Conservation (phyloP, 23 red algal species). For the Gracilaria gracilis region DNA sequence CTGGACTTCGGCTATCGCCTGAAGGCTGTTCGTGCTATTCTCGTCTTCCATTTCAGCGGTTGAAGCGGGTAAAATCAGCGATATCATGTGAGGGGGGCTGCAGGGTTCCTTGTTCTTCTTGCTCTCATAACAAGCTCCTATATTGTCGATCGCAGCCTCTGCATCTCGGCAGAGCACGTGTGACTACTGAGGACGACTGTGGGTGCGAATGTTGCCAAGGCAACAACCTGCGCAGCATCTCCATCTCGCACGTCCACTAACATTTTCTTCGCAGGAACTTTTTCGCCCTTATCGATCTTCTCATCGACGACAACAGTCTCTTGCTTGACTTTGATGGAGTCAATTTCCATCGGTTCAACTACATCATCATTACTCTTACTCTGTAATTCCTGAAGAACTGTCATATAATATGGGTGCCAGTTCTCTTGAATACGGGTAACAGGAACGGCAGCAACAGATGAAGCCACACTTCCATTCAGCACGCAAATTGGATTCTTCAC, state of each 20-base stretch:
- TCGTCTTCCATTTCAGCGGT: slow-evolving; percentile 49
- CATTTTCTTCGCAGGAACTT: slow-evolving; percentile 46
- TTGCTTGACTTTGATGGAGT: neutral
- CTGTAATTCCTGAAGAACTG: slow-evolving; percentile 40
- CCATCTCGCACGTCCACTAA: slow-evolving; percentile 67
- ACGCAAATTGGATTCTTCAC: slow-evolving; percentile 42
- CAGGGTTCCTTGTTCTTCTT: slow-evolving; percentile 45
- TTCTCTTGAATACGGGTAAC: neutral
- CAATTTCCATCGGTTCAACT: slow-evolving; percentile 13
- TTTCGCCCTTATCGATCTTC: neutral
- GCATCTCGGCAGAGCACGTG: slow-evolving; percentile 64
- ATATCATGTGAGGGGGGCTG: slow-evolving; percentile 57
- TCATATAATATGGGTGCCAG: slow-evolving; percentile 63
- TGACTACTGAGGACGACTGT: slow-evolving; percentile 32
- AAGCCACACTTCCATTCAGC: slow-evolving; percentile 45
- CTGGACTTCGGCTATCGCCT: slow-evolving; percentile 56
- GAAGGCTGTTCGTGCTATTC: slow-evolving; percentile 26
- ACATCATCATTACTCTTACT: slow-evolving; percentile 11
- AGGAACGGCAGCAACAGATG: slow-evolving; percentile 18
- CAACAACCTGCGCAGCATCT: slow-evolving; percentile 50
- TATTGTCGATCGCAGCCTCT: slow-evolving; percentile 36
- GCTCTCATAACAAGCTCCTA: slow-evolving; percentile 39
- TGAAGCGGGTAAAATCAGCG: slow-evolving; percentile 52
- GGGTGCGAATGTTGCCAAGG: slow-evolving; percentile 23
- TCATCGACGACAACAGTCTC: slow-evolving; percentile 33